Percentiles rank a stretch among this genome's conserved stretches.
Evolutionary conservation across 768 basidiomycete genomes (phyloP).

Genomic region (Auricularia sp.): DNA sequence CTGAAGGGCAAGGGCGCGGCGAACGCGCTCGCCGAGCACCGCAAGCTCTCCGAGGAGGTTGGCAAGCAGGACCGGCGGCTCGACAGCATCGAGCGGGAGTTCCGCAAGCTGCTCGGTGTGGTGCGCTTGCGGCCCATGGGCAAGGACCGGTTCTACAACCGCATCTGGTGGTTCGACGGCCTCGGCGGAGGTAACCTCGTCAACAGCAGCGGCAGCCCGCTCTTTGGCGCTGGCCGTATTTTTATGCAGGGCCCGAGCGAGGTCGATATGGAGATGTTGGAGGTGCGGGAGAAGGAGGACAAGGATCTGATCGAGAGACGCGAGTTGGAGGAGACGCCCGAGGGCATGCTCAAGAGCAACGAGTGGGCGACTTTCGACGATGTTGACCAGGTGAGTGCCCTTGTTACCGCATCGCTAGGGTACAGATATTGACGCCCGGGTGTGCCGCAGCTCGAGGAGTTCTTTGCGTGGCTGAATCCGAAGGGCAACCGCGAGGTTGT

Average conservation of each 20-base stretch:
- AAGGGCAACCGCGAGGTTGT: conserved; percentile 85
- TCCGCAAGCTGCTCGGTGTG: conserved; percentile 77
- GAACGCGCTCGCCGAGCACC: conserved; percentile 73
- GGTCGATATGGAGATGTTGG: conserved; percentile 65
- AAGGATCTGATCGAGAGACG: conserved; percentile 47
- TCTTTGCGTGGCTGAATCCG: conserved; percentile 81
- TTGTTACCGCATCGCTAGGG: not conserved
- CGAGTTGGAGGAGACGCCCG: conserved; percentile 70
- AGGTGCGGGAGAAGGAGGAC: conserved; percentile 46
- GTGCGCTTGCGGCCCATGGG: conserved; percentile 85
- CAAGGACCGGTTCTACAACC: conserved; percentile 86
- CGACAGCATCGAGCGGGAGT: conserved; percentile 86
- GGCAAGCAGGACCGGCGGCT: conserved; percentile 71
- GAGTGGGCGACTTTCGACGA: conserved; percentile 92
- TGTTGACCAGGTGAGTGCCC: conserved; percentile 64
- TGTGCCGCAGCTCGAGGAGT: conserved; percentile 59
- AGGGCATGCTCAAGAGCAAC: conserved; percentile 57
- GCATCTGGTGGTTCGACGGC: conserved; percentile 98
- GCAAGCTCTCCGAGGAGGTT: conserved; percentile 80
- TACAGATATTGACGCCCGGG: conserved; percentile 6
- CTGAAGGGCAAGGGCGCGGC: conserved; percentile 71
- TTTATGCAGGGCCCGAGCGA: conserved; percentile 90
- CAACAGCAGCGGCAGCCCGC: conserved; percentile 64
- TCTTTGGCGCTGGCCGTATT: conserved; percentile 82
- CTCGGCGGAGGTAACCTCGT: conserved; percentile 77